Base-by-base conservation (phyloP, 257 asterid species). In the Cruciata laevipes region DNA sequence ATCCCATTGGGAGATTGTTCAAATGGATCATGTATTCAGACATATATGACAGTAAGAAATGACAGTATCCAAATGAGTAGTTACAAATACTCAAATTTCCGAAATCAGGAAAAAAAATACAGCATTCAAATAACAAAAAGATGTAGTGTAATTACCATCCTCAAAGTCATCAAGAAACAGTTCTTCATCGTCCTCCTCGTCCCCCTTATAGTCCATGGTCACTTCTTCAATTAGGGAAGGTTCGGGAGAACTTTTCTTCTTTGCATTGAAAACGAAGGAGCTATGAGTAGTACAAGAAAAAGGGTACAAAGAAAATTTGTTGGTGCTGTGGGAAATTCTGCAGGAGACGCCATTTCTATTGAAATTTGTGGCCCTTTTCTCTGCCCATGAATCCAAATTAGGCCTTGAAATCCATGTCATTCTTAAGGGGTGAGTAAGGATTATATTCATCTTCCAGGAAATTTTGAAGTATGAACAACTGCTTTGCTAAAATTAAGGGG, bases 191-290 rank as follows among this genome's bases (percentile, higher is more conserved):
- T 73, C 77, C 61, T 42, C 51, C 51, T 78, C 87, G 3, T 74
- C 76, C 5, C 75, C 77, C 55, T 73, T 79, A n/a, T 56, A 85
- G 60, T 69, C 77, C 80, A 73, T 8, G 2, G 66, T 31, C 24
- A 82, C 83, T 71, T 84, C 81, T 52, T 85, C 87, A 30, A 74
- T 37, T 63, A 82, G 62, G 63, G 88, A 80, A 58, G 84, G 83
- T 63, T 68, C 71, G 65, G 81, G 72, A 78, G 80, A 71, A 60
- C 51, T 74, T 35, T 78, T 81, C 75, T 82, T 85, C 84, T 72
- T 80, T 44, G 83, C 83, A 55, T 70, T 67, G 68, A 75, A 75
- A 55, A 71, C 49, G 60, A 68, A 61, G 18, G 84, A 73, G 52
- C 60, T 62, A 30, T 32, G 38, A 23, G 72, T 69, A 69, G 76